These are phyloP conservation scores for Myxozyma sirexii DNA, from an alignment of 805 yeast species.

Conservation along the genomic window DNA sequence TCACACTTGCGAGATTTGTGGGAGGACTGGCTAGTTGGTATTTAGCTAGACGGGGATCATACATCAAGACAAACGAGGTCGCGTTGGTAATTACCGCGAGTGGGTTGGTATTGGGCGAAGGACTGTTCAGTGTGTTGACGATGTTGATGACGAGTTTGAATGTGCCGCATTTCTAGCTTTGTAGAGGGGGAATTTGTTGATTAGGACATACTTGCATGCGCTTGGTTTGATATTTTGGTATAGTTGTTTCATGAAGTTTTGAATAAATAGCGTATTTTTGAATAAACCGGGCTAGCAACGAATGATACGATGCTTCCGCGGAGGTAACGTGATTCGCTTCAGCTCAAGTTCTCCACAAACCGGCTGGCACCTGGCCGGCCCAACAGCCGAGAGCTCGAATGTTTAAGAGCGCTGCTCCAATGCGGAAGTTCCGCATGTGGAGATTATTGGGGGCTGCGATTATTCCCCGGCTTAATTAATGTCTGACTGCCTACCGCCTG, in stretches of 20 bases:
- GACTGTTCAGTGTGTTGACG: slow-evolving; percentile 78
- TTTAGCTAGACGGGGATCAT: slow-evolving; percentile 8
- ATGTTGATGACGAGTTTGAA: slow-evolving; percentile 74
- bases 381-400: no score
- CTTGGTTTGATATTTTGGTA: background rate
- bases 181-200: background rate
- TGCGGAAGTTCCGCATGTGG: no score
- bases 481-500: no score
- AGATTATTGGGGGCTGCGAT: no score
- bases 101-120: slow-evolving; percentile 93
- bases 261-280: no score
- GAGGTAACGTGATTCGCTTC: no score
- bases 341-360: no score
- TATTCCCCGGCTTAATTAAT: no score
- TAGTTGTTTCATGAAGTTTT: background rate
- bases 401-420: no score
- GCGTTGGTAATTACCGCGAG: slow-evolving; percentile 84
- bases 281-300: no score
- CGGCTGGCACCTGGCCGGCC: no score
- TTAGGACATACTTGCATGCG: background rate
- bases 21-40: slow-evolving; percentile 77
- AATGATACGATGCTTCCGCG: no score
- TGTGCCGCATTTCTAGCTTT: slow-evolving; percentile 60
- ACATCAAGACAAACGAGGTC: slow-evolving; percentile 48
- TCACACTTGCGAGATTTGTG: slow-evolving; percentile 87